phyloP scores from a whole-genome alignment of 1,284 basidiomycete species.

The Anthracocystis setariae region DNA sequence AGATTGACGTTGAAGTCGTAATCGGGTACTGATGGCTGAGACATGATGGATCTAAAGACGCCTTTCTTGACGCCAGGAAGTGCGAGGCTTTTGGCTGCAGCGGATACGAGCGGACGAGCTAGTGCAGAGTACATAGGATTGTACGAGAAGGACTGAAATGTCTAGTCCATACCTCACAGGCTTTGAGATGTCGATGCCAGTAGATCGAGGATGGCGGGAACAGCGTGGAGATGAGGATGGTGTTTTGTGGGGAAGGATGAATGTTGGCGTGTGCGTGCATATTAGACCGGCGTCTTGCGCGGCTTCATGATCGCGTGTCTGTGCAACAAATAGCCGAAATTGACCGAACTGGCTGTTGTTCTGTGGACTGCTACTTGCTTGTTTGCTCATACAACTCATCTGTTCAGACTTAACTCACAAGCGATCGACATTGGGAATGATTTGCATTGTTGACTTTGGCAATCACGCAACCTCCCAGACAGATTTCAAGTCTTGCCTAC shows the following conservation, averaged over 20 bases:
- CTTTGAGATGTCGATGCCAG: too few species aligned
- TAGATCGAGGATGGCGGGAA: background rate
- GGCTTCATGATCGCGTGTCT: background rate
- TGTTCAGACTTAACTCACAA: too few species aligned
- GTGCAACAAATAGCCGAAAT: background rate
- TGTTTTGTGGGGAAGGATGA: constrained; percentile 1
- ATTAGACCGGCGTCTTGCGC: constrained; percentile 15
- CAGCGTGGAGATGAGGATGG: too few species aligned
- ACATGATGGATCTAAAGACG: constrained; percentile 12
- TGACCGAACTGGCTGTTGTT: too few species aligned
- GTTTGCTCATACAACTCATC: constrained; percentile 4
- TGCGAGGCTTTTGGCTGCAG: constrained; percentile 11
- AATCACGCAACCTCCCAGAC: constrained; percentile 26
- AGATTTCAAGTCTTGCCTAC: constrained; percentile 17
- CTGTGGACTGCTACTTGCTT: too few species aligned
- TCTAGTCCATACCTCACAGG: too few species aligned
- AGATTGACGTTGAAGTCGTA: constrained; percentile 45
- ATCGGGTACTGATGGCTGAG: constrained; percentile 12
- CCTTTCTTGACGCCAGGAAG: background rate
- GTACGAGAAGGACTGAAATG: background rate
- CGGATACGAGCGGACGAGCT: background rate
- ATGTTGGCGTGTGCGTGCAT: constrained; percentile 8
- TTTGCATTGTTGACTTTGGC: background rate
- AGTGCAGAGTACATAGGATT: constrained; percentile 3
- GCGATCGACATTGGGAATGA: background rate